Base-by-base conservation (phyloP, 108 stramenopile species). In the Nannochloropsis oceanica region DNA sequence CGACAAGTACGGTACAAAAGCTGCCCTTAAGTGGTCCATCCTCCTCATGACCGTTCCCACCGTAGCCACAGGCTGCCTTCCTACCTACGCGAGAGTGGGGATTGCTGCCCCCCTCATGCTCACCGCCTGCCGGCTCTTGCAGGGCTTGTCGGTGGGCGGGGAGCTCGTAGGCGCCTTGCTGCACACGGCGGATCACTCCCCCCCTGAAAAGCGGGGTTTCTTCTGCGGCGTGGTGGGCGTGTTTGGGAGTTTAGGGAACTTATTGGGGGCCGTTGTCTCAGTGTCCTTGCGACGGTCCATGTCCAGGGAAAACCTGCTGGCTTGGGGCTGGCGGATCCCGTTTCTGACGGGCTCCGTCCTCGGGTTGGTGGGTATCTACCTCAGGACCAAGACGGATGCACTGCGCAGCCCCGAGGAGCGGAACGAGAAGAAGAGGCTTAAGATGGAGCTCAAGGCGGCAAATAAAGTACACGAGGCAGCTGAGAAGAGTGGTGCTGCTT, bases 271-370 rank as follows among this genome's bases (percentile, higher is more conserved):
- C 59, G 5, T 73, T 2, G 59, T 73, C 59, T 73, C 59, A 7
- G 59, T 73, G 22, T 73, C 59, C 59, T n/a, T 73, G 59, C 59
- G 59, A n/a, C 18, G n/a, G 59, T 18, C 59, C n/a, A 18, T 73
- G 59, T 7, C 59, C 2, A 10, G 10, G 59, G 22, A n/a, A n/a
- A 10, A 73, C 5, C 9, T 73, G 59, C 9, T 73, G 22, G 18
- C 43, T 12, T 82, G 81, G 81, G 81, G 81, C 44, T 82, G 81
- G 81, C 81, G 81, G 22, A 82, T 82, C 81, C 81, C 81, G 22
- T 82, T 82, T 24, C 44, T 82, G 44, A 44, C 81, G 42, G 42
- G 43, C 42, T 82, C 44, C 22, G 42, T 82, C 9, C 11, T 82
- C 3, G 81, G 81, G 18, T 44, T 82, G 22, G 81, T 82, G 81